phyloP scores from a whole-genome alignment of 106 monocot species.

The Acanthochlamys bracteata region DNA sequence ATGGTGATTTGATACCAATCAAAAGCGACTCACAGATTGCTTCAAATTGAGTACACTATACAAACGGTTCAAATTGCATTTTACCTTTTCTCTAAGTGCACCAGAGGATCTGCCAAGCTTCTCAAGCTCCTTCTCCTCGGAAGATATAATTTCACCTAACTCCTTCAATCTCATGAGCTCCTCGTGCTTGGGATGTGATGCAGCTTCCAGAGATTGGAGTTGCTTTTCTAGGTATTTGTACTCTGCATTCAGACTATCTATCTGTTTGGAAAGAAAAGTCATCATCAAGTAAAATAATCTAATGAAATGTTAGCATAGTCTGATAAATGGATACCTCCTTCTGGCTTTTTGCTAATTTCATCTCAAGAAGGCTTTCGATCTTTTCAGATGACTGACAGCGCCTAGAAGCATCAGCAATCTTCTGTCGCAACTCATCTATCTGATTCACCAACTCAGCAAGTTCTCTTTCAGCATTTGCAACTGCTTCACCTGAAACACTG shows the following conservation, averaged over 20 bases:
- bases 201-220: constrained; percentile 54
- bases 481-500: constrained; percentile 72
- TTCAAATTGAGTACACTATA: not conserved
- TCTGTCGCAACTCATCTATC: constrained; percentile 51
- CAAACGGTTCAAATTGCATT: not conserved
- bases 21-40: not conserved
- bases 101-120: constrained; percentile 54
- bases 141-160: constrained; percentile 38
- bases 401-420: constrained; percentile 42
- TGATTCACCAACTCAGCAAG: constrained; percentile 54
- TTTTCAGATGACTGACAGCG: constrained; percentile 51
- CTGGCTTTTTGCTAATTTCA: constrained; percentile 78
- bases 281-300: too few species aligned
- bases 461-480: constrained; percentile 62
- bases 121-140: constrained; percentile 60
- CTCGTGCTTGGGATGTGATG: constrained; percentile 56
- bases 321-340: constrained; percentile 50
- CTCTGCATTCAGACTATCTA: constrained; percentile 59
- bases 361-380: constrained; percentile 39
- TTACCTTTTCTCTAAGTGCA: constrained; percentile 69
- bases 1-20: not conserved
- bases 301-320: too few species aligned
- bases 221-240: constrained; percentile 62
- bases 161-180: constrained; percentile 68
- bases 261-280: constrained; percentile 31